Evolutionary conservation across 2,329 filamentous ascomycete species (phyloP), one percentile per base, ranked within the genome.

Genomic region (Epichloe festucae): DNA sequence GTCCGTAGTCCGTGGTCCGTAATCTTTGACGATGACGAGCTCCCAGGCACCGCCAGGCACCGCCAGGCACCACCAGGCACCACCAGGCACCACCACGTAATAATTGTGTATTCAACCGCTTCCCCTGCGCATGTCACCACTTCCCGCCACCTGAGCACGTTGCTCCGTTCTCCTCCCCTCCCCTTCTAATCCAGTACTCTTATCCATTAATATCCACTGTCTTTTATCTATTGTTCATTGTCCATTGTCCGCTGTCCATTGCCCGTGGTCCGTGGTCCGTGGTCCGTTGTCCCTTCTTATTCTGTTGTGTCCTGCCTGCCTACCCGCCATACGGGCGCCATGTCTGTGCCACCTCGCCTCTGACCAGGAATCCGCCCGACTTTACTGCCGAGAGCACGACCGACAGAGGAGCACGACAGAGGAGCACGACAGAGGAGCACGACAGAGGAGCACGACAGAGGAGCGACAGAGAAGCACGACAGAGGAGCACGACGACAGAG

Each of bases 341-440:
- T 56, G 54, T 44, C 49, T 19, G 42, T 48, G 53, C 41, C 31
- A 45, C 53, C 44, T 46, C 49, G 49, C 27, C 50, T 42, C 51
- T 57, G 34, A 50, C 42, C 46, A 46, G 44, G 14, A 44, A 52
- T 31, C 40, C 44, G 44, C 49, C 52, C 54, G 49, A 56, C 43
- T 50, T 36, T 46, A 50, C 49, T 44, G 48, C 54, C 51, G 47
- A 53, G 44, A 49, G 45, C 41, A 57, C 38, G 48, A 35, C 38
- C 21, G 19, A 21, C 19, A 19, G 19, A 21, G 1, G 19, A 21
- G 19, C 19, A 21, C 19, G 19, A 21, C 19, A 3, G 19, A 39
- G 15, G 3, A 49, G 49, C 39, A 56, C 17, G 47, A 31, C 27
- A 41, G 17, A 17, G 17, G 21, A 52, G 38, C 39, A 52, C 43